Conservation (phyloP, 495 filamentous ascomycete genomes). For the Penicillium cinerascens region DNA sequence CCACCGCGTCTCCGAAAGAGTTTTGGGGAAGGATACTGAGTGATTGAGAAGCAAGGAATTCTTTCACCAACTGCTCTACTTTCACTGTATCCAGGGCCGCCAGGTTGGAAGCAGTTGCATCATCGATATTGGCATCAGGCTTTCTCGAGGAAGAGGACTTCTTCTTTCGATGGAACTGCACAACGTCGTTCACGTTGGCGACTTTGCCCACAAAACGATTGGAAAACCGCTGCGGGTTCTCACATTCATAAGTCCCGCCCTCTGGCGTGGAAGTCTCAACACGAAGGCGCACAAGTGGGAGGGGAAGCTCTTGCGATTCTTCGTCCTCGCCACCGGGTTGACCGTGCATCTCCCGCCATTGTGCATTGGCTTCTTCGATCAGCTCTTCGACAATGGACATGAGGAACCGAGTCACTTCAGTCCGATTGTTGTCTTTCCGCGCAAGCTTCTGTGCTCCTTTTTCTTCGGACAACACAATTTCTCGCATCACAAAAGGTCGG, state of each 20-base stretch:
- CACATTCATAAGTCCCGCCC: slow-evolving; percentile 80
- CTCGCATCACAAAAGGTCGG: slow-evolving; percentile 82
- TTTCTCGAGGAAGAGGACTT: slow-evolving; percentile 39
- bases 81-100: slow-evolving; percentile 70
- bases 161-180: slow-evolving; percentile 91
- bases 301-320: slow-evolving; percentile 56
- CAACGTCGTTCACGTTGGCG: slow-evolving; percentile 89
- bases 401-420: slow-evolving; percentile 72
- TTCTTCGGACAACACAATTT: slow-evolving; percentile 75
- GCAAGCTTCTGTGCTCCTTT: slow-evolving; percentile 71
- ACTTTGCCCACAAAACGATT: slow-evolving; percentile 88
- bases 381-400: slow-evolving; percentile 75
- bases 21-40: slow-evolving; percentile 88
- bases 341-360: slow-evolving; percentile 74
- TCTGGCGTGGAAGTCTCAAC: slow-evolving; percentile 90
- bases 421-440: slow-evolving; percentile 76
- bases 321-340: slow-evolving; percentile 49
- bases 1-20: slow-evolving; percentile 88
- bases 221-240: slow-evolving; percentile 96
- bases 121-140: slow-evolving; percentile 49
- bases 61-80: slow-evolving; percentile 80
- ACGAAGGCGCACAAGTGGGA: slow-evolving; percentile 82
- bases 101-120: slow-evolving; percentile 56
- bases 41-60: slow-evolving; percentile 78
- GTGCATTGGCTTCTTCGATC: slow-evolving; percentile 76